Evolutionary conservation across 225 moss, liverwort and hornwort genomes (phyloP).

Genomic region (Antitrichia curtipendula): DNA sequence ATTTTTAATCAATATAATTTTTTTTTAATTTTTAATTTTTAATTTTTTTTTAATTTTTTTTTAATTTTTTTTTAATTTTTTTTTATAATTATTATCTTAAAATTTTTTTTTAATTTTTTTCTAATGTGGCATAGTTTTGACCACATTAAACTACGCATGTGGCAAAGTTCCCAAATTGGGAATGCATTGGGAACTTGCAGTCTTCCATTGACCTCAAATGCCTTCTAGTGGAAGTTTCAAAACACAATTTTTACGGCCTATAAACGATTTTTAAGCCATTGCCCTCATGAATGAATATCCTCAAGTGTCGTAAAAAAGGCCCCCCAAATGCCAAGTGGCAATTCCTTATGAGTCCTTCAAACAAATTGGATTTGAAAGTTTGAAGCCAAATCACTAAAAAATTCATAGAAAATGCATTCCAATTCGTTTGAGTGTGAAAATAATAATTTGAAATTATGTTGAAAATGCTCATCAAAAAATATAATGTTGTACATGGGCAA

Average conservation of each 20-base stretch:
- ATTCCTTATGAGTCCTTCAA: background rate
- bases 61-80: too few species aligned
- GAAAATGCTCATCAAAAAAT: background rate
- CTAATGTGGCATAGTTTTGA: too few species aligned
- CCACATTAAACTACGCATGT: too few species aligned
- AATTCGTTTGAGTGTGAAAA: background rate
- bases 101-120: too few species aligned
- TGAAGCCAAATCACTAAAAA: background rate
- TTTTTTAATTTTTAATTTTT: too few species aligned
- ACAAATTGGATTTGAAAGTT: background rate
- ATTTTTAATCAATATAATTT: too few species aligned
- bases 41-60: too few species aligned
- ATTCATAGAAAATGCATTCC: background rate
- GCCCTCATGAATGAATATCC: background rate
- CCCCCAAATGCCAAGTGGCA: rapidly evolving
- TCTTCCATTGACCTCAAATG: too few species aligned
- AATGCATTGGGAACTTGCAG: too few species aligned
- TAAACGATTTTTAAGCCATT: background rate
- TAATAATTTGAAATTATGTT: background rate
- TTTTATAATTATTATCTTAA: too few species aligned
- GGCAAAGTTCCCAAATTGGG: too few species aligned
- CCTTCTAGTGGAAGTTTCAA: too few species aligned
- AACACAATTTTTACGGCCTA: background rate
- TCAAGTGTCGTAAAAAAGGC: background rate
- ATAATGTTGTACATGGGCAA: background rate